Evolutionary conservation across 139 green algal genomes (phyloP).

Genomic region (Micromonas commoda): DNA sequence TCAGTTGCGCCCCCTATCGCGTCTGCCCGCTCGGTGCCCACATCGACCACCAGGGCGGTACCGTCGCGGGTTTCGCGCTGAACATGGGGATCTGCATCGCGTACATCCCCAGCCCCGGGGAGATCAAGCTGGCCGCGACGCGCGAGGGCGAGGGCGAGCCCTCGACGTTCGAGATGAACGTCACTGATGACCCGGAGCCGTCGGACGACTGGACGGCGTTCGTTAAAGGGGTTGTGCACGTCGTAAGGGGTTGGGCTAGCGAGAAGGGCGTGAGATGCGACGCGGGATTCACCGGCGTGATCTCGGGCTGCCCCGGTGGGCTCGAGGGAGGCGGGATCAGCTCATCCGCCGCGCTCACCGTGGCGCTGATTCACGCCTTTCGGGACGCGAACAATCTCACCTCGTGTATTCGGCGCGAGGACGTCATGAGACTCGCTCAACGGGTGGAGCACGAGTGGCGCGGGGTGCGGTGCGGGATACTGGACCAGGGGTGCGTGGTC

Average conservation of each 20-base stretch:
- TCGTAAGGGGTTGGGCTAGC: no score
- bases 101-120: neutral
- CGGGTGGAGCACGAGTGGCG: neutral
- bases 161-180: no score
- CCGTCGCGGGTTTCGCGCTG: slow-evolving; percentile 24
- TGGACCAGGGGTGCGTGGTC: neutral
- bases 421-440: neutral
- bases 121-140: neutral
- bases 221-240: no score
- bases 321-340: neutral
- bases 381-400: neutral
- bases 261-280: no score
- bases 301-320: neutral
- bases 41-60: slow-evolving; percentile 33
- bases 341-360: neutral
- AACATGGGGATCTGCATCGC: slow-evolving; percentile 20
- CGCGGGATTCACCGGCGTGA: neutral
- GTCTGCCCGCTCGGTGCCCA: slow-evolving; percentile 30
- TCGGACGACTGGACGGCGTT: no score
- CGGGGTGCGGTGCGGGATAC: neutral
- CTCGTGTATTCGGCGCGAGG: neutral
- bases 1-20: slow-evolving; percentile 18
- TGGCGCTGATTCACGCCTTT: neutral
- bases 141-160: neutral
- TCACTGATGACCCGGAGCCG: no score